phyloP scores from a whole-genome alignment of 371 early-diverging fungal species.

The Mycotypha africana region DNA sequence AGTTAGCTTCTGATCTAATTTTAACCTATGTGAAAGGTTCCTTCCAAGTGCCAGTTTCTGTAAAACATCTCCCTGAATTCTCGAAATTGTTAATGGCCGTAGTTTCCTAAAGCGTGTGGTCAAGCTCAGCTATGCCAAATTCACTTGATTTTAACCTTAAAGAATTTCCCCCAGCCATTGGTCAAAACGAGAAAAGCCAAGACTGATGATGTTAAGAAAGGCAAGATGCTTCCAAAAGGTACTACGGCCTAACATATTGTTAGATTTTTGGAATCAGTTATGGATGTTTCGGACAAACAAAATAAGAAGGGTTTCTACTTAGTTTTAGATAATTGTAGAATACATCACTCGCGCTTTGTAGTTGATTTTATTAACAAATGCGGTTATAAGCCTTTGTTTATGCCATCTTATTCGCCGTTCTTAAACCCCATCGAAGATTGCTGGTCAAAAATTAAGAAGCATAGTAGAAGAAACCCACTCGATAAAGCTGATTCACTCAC shows the following conservation, averaged over 20 bases:
- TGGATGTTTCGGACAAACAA: conserved; percentile 8
- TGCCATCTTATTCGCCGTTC: conserved; percentile 3
- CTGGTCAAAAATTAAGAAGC: conserved; percentile 5
- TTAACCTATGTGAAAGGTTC: background rate
- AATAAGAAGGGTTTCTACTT: conserved; percentile 4
- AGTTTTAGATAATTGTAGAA: conserved; percentile 3
- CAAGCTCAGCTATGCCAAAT: conserved; percentile 1
- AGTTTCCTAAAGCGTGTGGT: background rate
- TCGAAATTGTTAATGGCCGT: background rate
- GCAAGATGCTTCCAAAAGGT: no score
- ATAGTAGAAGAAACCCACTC: conserved; percentile 5
- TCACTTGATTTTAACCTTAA: background rate
- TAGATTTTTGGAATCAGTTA: conserved; percentile 1
- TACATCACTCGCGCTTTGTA: conserved; percentile 1
- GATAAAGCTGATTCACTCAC: conserved; percentile 4
- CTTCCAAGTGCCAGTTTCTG: background rate
- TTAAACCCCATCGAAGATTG: conserved; percentile 4
- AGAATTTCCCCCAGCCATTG: no score
- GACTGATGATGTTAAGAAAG: no score
- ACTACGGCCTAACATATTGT: conserved; percentile 2
- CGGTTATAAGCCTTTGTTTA: background rate
- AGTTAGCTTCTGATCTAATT: background rate
- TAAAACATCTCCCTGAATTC: background rate
- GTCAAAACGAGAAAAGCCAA: no score
- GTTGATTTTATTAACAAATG: background rate